Evolutionary conservation across 371 early-diverging fungal species (phyloP), one percentile per base, ranked within the genome.

Genomic region (Enterocytospora artemiae): DNA sequence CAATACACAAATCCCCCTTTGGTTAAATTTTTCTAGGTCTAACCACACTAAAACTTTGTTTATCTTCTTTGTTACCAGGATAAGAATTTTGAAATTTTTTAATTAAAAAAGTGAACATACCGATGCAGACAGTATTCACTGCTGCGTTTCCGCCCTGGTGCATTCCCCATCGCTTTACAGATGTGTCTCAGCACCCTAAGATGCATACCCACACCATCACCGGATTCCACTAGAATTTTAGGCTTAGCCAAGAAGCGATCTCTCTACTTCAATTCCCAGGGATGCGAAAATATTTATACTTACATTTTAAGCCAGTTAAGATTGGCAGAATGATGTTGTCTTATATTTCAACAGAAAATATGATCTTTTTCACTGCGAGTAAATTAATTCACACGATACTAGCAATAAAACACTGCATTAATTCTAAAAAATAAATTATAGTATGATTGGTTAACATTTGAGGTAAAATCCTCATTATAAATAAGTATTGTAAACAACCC

Each of bases 141-240:
- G 62, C 62, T 62, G 41, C 52, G 62, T 62, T 62, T 39, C 62
- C 62, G 52, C 41, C 62, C 62, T 62, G 39, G 43, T 45, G 62
- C 62, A 22, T 49, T 62, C 52, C 62, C 62, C 62, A 39, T 44
- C 43, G 39, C 62, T 51, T 62, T 50, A 62, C 45, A 34, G 32
- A n/a, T 22, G 32, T 32, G 27, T 41, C 28, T 3, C 24, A 9
- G 7, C n/a, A 20, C 7, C 52, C 62, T 62, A 51, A 37, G 37
- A 37, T 9, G 5, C 16, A 37, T 16, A n/a, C n/a, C n/a, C n/a
- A n/a, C n/a, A n/a, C n/a, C n/a, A n/a, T 37, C 16, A 16, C 5
- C 5, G 16, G 37, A 16, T 37, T 9, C 5, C 37, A 37, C 37
- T 16, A 37, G 16, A 5, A 37, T 16, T 16, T 37, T 37, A 37